Percentiles rank a stretch among this genome's conserved stretches.
phyloP scores from a whole-genome alignment of 2,329 filamentous ascomycete species.

The Epichloe hybrida region DNA sequence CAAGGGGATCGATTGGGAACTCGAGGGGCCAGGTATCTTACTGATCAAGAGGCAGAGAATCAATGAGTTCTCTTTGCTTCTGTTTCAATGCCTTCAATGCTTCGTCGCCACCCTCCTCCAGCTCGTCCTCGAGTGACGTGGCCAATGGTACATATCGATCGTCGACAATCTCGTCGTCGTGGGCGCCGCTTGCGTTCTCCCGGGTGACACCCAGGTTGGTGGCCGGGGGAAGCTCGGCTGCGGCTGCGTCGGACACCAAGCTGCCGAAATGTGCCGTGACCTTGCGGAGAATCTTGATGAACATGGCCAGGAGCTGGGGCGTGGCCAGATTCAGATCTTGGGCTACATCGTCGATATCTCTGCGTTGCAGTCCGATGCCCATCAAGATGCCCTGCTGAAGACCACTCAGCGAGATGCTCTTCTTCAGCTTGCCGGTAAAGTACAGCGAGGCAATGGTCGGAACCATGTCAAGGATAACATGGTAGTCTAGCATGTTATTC shows the following conservation, averaged over 20 bases:
- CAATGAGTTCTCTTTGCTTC: slow-evolving; percentile 78
- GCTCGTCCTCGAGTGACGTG: slow-evolving; percentile 61
- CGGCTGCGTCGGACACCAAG: slow-evolving; percentile 61
- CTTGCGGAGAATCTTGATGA: slow-evolving; percentile 91
- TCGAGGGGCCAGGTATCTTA: slow-evolving; percentile 10
- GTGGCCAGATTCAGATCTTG: slow-evolving; percentile 62
- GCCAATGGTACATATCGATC: slow-evolving; percentile 58
- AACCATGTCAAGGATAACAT: slow-evolving; percentile 90
- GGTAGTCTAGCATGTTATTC: slow-evolving; percentile 90
- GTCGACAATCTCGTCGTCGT: slow-evolving; percentile 55
- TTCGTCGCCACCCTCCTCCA: slow-evolving; percentile 72
- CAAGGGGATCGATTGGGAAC: no score
- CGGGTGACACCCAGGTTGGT: slow-evolving; percentile 44
- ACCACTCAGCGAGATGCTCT: slow-evolving; percentile 57
- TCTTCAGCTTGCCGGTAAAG: slow-evolving; percentile 64
- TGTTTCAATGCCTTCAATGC: slow-evolving; percentile 56
- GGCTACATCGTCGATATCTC: slow-evolving; percentile 68
- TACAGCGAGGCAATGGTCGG: slow-evolving; percentile 71
- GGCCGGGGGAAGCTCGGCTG: slow-evolving; percentile 48
- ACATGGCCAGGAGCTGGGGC: slow-evolving; percentile 85
- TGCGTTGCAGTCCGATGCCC: slow-evolving; percentile 82
- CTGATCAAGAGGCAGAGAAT: slow-evolving; percentile 76
- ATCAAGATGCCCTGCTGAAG: slow-evolving; percentile 79
- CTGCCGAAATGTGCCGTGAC: slow-evolving; percentile 64
- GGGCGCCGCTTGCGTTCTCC: slow-evolving; percentile 47